phyloP scores from a whole-genome alignment of 2,329 filamentous ascomycete genomes.

The Fusarium sp. region DNA sequence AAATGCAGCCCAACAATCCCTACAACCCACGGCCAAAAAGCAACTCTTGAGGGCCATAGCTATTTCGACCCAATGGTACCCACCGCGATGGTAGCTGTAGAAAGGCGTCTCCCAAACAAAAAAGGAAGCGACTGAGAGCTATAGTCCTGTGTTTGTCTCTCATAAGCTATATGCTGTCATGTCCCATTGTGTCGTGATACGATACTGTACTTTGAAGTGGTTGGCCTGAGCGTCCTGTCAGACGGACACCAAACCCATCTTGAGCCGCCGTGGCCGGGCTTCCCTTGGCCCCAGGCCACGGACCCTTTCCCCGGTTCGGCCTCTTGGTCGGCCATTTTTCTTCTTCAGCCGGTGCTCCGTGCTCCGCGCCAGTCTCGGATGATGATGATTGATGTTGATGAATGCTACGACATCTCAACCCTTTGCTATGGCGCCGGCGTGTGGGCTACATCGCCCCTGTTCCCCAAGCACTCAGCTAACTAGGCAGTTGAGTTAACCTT shows the following conservation, averaged over 20 bases:
- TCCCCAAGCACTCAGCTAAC: neutral
- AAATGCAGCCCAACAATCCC: slow-evolving; percentile 19
- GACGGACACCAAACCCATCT: slow-evolving; percentile 29
- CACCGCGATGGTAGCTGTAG: slow-evolving; percentile 12
- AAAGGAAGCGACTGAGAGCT: neutral
- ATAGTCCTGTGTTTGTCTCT: neutral
- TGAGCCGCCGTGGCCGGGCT: slow-evolving; percentile 31
- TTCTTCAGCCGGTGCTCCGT: slow-evolving; percentile 28
- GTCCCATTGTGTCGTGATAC: slow-evolving; percentile 5
- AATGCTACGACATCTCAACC: neutral
- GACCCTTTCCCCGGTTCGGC: slow-evolving; percentile 37
- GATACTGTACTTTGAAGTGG: slow-evolving; percentile 12
- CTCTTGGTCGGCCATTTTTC: slow-evolving; percentile 39
- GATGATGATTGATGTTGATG: slow-evolving; percentile 17
- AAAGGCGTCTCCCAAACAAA: neutral
- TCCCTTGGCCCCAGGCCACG: slow-evolving; percentile 20
- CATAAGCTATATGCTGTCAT: slow-evolving; percentile 12
- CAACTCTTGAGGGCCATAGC: slow-evolving; percentile 15
- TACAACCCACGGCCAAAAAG: slow-evolving; percentile 18
- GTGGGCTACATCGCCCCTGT: slow-evolving; percentile 14
- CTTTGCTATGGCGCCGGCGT: neutral
- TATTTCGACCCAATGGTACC: slow-evolving; percentile 22
- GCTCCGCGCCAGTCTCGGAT: slow-evolving; percentile 25
- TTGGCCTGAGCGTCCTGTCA: slow-evolving; percentile 43
- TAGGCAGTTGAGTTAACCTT: slow-evolving; percentile 2